Conservation (phyloP, 2,329 filamentous ascomycete species). For the Mycosphaerelloides madeirae region DNA sequence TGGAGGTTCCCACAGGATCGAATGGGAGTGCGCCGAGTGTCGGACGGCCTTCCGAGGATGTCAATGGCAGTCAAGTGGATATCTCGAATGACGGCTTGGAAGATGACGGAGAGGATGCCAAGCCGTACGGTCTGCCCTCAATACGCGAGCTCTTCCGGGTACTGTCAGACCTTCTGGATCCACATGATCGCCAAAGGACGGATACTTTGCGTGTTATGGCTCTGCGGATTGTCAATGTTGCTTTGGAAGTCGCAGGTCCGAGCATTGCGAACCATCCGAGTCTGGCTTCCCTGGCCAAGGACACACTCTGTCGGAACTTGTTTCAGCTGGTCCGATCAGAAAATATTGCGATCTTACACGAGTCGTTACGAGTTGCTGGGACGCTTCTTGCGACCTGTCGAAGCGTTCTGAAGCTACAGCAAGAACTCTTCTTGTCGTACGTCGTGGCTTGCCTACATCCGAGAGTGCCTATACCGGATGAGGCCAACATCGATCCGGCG, state of each 20-base stretch:
- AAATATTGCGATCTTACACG: slow-evolving; percentile 90
- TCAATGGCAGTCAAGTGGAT: slow-evolving; percentile 42
- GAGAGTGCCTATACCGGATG: slow-evolving; percentile 85
- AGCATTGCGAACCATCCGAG: slow-evolving; percentile 91
- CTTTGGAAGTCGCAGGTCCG: slow-evolving; percentile 89
- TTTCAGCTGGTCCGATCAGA: slow-evolving; percentile 96
- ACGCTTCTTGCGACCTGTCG: slow-evolving; percentile 88
- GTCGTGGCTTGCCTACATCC: slow-evolving; percentile 90
- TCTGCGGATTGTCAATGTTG: slow-evolving; percentile 91
- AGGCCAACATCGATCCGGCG: slow-evolving; percentile 82
- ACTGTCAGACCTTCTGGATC: slow-evolving; percentile 86
- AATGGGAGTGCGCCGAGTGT: slow-evolving; percentile 32
- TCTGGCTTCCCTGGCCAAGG: slow-evolving; percentile 80
- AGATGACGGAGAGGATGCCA: slow-evolving; percentile 55
- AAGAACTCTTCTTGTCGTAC: slow-evolving; percentile 93
- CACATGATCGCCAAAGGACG: slow-evolving; percentile 85
- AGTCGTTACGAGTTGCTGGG: slow-evolving; percentile 85
- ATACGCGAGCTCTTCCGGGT: slow-evolving; percentile 93
- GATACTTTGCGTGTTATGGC: slow-evolving; percentile 98
- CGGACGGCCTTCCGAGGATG: slow-evolving; percentile 30
- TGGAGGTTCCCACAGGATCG: slow-evolving; percentile 27
- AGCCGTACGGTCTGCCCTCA: slow-evolving; percentile 88
- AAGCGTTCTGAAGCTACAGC: slow-evolving; percentile 85
- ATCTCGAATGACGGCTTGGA: slow-evolving; percentile 34
- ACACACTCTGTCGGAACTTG: slow-evolving; percentile 86